Percentiles rank a stretch among this genome's conserved stretches.
phyloP scores from a whole-genome alignment of 2,329 filamentous ascomycete species.

The Apiospora malaysiana region DNA sequence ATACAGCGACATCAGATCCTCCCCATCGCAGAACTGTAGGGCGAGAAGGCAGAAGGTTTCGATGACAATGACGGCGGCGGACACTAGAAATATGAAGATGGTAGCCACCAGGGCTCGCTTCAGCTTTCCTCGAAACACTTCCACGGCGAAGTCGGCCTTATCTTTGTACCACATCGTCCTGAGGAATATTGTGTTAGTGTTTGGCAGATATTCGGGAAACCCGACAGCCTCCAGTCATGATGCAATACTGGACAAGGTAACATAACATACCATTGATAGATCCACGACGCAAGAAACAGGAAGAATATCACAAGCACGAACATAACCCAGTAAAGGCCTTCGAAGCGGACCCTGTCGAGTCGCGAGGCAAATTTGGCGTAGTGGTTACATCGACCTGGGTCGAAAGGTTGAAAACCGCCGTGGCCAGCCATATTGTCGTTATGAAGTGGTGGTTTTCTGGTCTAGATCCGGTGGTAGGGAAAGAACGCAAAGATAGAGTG shows the following conservation, averaged over 20 bases:
- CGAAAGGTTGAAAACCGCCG: constrained; percentile 38
- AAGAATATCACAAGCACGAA: constrained; percentile 45
- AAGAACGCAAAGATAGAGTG: background rate
- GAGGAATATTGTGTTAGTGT: background rate
- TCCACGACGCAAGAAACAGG: constrained; percentile 45
- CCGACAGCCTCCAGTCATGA: background rate
- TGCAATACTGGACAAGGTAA: background rate
- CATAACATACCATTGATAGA: constrained; percentile 41
- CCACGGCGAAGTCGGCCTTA: constrained; percentile 39
- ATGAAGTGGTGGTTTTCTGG: background rate
- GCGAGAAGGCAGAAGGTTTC: constrained; percentile 61
- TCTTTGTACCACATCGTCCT: constrained; percentile 45
- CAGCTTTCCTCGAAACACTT: constrained; percentile 45
- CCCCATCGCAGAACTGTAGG: constrained; percentile 64
- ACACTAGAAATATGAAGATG: constrained; percentile 50
- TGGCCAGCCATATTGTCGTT: constrained; percentile 39
- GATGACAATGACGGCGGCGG: constrained; percentile 54
- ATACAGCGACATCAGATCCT: constrained; percentile 64
- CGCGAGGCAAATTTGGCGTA: constrained; percentile 47
- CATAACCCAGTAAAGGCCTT: constrained; percentile 48
- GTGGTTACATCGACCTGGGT: constrained; percentile 43
- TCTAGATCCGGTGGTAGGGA: background rate
- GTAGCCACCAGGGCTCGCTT: constrained; percentile 50
- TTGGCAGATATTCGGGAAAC: background rate
- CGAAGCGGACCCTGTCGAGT: constrained; percentile 43